phyloP scores from a whole-genome alignment of 176 grass and related monocot genomes.

The Oryza nivara region DNA sequence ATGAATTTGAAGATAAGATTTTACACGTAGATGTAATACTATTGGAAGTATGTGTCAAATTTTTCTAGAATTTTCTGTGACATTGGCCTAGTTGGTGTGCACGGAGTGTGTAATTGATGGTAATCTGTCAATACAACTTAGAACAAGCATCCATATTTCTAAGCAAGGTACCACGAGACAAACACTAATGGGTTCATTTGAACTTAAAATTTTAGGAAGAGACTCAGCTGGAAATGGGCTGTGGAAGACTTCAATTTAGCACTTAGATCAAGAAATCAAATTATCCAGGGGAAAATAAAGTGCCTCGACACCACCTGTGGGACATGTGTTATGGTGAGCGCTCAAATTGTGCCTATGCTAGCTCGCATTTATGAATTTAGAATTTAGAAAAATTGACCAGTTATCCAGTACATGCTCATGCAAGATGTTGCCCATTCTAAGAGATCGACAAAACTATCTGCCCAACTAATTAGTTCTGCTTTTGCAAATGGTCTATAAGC shows the following conservation, averaged over 20 bases:
- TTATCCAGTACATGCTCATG: neutral
- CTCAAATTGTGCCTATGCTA: neutral
- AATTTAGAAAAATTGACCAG: constrained; percentile 35
- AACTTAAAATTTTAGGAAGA: neutral
- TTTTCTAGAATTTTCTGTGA: too few relatives aligned
- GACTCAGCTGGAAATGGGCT: neutral
- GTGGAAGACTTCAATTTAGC: neutral
- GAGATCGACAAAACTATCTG: neutral
- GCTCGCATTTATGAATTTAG: neutral
- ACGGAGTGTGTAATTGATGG: neutral
- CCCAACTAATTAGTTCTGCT: neutral
- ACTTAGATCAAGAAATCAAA: neutral
- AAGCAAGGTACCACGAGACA: too few relatives aligned
- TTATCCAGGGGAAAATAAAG: neutral
- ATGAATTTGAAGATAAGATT: too few relatives aligned
- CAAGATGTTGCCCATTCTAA: constrained; percentile 15
- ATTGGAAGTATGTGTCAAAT: too few relatives aligned
- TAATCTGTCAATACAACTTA: neutral
- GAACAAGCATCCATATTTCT: neutral
- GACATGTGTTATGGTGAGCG: neutral
- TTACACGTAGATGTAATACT: too few relatives aligned
- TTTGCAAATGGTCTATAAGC: neutral
- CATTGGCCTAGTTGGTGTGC: too few relatives aligned
- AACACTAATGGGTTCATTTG: neutral
- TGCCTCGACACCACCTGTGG: neutral